phyloP scores from a whole-genome alignment of 371 early-diverging fungal genomes.

The Lichtheimia ramosa region DNA sequence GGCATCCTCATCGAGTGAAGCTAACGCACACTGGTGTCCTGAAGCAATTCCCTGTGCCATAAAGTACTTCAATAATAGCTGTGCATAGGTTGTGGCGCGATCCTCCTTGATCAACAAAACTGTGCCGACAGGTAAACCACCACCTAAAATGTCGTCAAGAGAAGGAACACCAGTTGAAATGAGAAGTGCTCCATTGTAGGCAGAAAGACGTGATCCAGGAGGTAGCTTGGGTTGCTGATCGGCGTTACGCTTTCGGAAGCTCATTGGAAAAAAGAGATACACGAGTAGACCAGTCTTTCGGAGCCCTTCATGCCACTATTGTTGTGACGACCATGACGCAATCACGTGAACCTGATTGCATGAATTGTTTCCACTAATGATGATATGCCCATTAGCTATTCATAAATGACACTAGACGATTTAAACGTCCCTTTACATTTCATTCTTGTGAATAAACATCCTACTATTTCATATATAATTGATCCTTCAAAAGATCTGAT shows the following conservation, averaged over 20 bases:
- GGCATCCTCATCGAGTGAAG: slow-evolving; percentile 66
- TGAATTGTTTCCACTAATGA: too few species aligned
- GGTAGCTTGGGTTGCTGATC: slow-evolving; percentile 70
- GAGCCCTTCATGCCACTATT: too few species aligned
- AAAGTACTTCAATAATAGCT: slow-evolving; percentile 77
- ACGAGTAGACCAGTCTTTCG: too few species aligned
- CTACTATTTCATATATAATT: too few species aligned
- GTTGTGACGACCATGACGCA: too few species aligned
- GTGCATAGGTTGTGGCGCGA: slow-evolving; percentile 82
- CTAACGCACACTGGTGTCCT: slow-evolving; percentile 72
- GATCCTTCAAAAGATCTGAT: too few species aligned
- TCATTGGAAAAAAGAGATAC: slow-evolving; percentile 36
- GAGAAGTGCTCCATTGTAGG: slow-evolving; percentile 78
- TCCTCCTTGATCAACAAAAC: slow-evolving; percentile 82
- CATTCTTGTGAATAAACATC: too few species aligned
- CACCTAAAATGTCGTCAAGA: slow-evolving; percentile 85
- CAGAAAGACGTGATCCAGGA: slow-evolving; percentile 75
- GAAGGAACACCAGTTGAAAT: slow-evolving; percentile 89
- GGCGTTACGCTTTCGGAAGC: slow-evolving; percentile 66
- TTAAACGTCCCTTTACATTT: too few species aligned
- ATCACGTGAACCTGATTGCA: too few species aligned
- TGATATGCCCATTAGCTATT: too few species aligned
- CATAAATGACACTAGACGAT: too few species aligned
- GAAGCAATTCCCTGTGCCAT: slow-evolving; percentile 83
- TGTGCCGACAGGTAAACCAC: slow-evolving; percentile 86